Conservation (phyloP, 2,329 filamentous ascomycete genomes). For the Hymenoscyphus repandus region DNA sequence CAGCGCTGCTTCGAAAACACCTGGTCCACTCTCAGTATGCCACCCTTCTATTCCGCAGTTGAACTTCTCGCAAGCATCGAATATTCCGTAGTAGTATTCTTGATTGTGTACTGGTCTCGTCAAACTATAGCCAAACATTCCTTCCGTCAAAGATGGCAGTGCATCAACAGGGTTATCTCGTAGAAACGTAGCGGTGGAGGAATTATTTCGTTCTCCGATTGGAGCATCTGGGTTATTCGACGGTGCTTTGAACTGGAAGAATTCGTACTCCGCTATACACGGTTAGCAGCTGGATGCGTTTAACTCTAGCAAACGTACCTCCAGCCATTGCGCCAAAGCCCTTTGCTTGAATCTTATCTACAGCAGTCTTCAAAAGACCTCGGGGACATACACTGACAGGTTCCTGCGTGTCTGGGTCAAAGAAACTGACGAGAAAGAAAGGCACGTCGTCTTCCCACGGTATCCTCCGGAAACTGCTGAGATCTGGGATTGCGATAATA, state of each 20-base stretch:
- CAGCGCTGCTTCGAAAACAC: constrained; percentile 91
- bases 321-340: constrained; percentile 86
- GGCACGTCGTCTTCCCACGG: constrained; percentile 87
- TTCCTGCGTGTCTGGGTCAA: constrained; percentile 69
- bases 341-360: constrained; percentile 59
- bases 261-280: constrained; percentile 81
- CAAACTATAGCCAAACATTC: constrained; percentile 94
- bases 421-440: constrained; percentile 80
- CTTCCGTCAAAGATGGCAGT: constrained; percentile 79
- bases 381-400: constrained; percentile 75
- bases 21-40: constrained; percentile 92
- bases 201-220: constrained; percentile 51
- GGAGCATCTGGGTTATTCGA: constrained; percentile 36
- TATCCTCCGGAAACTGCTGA: constrained; percentile 73
- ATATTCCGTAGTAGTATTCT: constrained; percentile 87
- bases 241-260: constrained; percentile 82
- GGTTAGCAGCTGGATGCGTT: constrained; percentile 8
- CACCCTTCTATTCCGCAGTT: constrained; percentile 82
- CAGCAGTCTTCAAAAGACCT: constrained; percentile 63
- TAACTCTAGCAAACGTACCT: constrained; percentile 49
- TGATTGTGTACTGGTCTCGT: constrained; percentile 84
- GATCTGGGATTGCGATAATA: constrained; percentile 74
- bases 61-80: constrained; percentile 73
- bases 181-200: constrained; percentile 70
- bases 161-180: constrained; percentile 64